Evolutionary conservation across 2,329 filamentous ascomycete species (phyloP).

Genomic region (Cercospora sojina): DNA sequence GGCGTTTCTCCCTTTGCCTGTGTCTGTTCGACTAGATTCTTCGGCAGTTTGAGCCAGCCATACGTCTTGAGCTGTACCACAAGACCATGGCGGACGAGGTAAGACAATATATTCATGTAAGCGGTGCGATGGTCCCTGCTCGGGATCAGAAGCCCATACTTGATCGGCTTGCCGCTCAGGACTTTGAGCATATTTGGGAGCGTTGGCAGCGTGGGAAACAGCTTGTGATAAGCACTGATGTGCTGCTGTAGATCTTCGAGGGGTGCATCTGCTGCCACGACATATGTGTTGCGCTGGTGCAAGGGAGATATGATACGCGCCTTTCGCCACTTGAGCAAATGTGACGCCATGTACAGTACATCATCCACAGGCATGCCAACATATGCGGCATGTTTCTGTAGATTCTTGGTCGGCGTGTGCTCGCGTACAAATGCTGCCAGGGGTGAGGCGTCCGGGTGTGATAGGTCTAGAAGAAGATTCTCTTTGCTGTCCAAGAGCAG

Average conservation of each 20-base stretch:
- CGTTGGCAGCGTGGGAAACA: slow-evolving; percentile 79
- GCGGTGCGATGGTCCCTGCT: slow-evolving; percentile 81
- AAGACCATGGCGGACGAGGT: slow-evolving; percentile 90
- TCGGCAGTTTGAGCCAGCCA: slow-evolving; percentile 68
- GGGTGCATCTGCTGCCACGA: slow-evolving; percentile 87
- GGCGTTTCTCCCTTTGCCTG: neutral
- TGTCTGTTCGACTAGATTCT: slow-evolving; percentile 57
- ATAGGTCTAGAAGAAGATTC: slow-evolving; percentile 69
- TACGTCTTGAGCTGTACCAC: slow-evolving; percentile 91
- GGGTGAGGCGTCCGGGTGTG: slow-evolving; percentile 70
- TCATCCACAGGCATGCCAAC: slow-evolving; percentile 74
- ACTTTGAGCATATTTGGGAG: slow-evolving; percentile 84
- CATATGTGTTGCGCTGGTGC: slow-evolving; percentile 84
- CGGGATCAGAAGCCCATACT: slow-evolving; percentile 80
- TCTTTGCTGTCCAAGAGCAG: slow-evolving; percentile 81
- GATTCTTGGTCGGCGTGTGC: slow-evolving; percentile 59
- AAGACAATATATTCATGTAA: slow-evolving; percentile 89
- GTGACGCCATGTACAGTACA: slow-evolving; percentile 82
- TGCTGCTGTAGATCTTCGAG: slow-evolving; percentile 68
- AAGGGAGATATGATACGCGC: slow-evolving; percentile 89
- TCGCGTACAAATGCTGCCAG: slow-evolving; percentile 71
- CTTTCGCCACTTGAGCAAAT: slow-evolving; percentile 94
- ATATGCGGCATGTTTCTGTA: slow-evolving; percentile 71
- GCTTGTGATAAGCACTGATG: slow-evolving; percentile 67
- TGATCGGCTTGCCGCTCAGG: slow-evolving; percentile 74